Evolutionary conservation across 768 basidiomycete genomes (phyloP), one percentile per base, ranked within the genome.

Genomic region (Hygrophoropsis aurantiaca): DNA sequence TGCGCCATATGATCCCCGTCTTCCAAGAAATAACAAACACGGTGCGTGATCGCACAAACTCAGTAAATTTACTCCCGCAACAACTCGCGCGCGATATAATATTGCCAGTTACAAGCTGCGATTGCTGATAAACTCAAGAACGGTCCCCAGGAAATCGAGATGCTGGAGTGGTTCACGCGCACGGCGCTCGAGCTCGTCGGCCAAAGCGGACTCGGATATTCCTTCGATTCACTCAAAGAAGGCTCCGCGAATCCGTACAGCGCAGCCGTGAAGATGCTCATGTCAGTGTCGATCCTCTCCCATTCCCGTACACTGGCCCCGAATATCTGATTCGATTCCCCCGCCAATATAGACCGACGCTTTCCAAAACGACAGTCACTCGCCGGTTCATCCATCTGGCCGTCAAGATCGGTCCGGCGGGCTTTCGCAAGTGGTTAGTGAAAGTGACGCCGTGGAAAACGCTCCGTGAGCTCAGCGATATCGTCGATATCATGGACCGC

Each of bases 161-260:
- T 72, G 35, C 47, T 70, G 21, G 40, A 39, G 3, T 72, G 68
- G 69, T 61, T 67, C 58, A 56, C 71, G 16, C 67, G 77, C 8
- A 62, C 70, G 16, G 74, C 77, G 16, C 64, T 79, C 10, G 77
- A 80, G 49, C 59, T 78, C 35, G 70, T 80, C 35, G 76, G 74
- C 3, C 75, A 74, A 59, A 71, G 70, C 15, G 75, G 78, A 4
- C 62, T 80, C 23, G 72, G 72, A 0, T 64, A 61, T 36, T 68
- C 70, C 1, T 71, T 72, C 40, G 68, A 71, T 49, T 44, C 65
- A 0, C 61, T 79, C 3, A 55, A 49, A 11, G 65, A 68, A 27
- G 66, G 69, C 34, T 40, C 52, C 10, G 42, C 53, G 1, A 68
- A 66, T 56, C 68, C 58, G 30, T 75, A 68, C 43, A 56, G 52